Conservation (phyloP, 176 grass and related monocot species). For the Ensete glaucum region DNA sequence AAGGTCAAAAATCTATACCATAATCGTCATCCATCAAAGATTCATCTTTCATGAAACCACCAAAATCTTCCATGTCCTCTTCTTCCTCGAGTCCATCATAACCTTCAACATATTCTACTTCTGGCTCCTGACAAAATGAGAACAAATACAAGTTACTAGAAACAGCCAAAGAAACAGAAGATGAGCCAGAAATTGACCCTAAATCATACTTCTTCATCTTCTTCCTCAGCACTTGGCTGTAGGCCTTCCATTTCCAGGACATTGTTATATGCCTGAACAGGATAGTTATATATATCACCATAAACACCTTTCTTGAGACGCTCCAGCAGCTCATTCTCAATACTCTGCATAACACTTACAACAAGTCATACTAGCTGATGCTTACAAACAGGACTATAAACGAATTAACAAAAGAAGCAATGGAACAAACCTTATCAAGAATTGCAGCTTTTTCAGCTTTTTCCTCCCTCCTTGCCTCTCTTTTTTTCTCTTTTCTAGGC, state of each 20-base stretch:
- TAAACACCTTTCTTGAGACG: slow-evolving; percentile 87
- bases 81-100: slow-evolving; percentile 57
- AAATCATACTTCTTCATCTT: slow-evolving; percentile 49
- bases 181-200: not conserved
- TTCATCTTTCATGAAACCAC: slow-evolving; percentile 23
- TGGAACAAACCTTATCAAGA: slow-evolving; percentile 60
- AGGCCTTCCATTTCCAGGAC: slow-evolving; percentile 40
- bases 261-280: slow-evolving; percentile 32
- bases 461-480: slow-evolving; percentile 50
- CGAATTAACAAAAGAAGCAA: not conserved
- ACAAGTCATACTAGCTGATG: slow-evolving; percentile 1
- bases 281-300: slow-evolving; percentile 65
- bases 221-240: slow-evolving; percentile 29
- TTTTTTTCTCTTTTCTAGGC: slow-evolving; percentile 59
- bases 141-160: not conserved
- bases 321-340: slow-evolving; percentile 81
- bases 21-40: slow-evolving; percentile 24
- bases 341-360: slow-evolving; percentile 34
- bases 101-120: slow-evolving; percentile 72
- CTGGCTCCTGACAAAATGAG: slow-evolving; percentile 30
- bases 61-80: slow-evolving; percentile 87
- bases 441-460: slow-evolving; percentile 81
- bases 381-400: not conserved
- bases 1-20: slow-evolving; percentile 12
- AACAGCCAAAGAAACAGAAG: not conserved